Conservation (phyloP, 2,329 filamentous ascomycete genomes). For the Colletotrichum camelliae region DNA sequence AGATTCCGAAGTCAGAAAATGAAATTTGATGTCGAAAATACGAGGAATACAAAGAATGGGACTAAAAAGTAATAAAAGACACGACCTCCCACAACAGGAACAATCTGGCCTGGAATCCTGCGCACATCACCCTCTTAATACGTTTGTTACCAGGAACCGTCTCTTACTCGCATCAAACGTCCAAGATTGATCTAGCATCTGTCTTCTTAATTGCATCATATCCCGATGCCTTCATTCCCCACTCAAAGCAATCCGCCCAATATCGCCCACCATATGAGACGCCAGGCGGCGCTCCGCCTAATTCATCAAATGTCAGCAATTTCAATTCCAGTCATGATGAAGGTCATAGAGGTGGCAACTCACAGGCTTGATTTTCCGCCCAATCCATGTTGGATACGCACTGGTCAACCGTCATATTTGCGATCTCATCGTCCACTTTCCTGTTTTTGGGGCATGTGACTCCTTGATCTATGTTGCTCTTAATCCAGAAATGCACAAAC, state of each 20-base stretch:
- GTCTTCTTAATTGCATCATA: neutral
- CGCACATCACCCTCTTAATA: neutral
- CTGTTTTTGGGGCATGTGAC: neutral
- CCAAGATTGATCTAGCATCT: neutral
- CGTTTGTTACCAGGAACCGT: neutral
- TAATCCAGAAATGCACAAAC: conserved; percentile 11
- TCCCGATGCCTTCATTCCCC: conserved; percentile 15
- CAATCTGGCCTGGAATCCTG: neutral
- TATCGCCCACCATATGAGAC: neutral
- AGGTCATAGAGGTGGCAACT: neutral
- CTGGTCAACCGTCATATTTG: neutral
- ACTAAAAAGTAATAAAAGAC: neutral
- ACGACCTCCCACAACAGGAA: neutral
- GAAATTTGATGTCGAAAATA: neutral
- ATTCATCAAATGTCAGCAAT: neutral
- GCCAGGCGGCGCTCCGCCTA: neutral
- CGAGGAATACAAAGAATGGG: neutral
- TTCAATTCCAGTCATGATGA: neutral
- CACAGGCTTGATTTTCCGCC: neutral
- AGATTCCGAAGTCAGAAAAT: neutral
- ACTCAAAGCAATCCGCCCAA: conserved; percentile 14
- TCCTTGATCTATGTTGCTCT: neutral
- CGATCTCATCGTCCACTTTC: neutral
- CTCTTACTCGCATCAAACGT: neutral
- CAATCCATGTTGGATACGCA: neutral